Percentiles rank a stretch among this genome's conserved stretches.
Evolutionary conservation across 345 rosid genomes (phyloP).

Genomic region (Geranium brycei): DNA sequence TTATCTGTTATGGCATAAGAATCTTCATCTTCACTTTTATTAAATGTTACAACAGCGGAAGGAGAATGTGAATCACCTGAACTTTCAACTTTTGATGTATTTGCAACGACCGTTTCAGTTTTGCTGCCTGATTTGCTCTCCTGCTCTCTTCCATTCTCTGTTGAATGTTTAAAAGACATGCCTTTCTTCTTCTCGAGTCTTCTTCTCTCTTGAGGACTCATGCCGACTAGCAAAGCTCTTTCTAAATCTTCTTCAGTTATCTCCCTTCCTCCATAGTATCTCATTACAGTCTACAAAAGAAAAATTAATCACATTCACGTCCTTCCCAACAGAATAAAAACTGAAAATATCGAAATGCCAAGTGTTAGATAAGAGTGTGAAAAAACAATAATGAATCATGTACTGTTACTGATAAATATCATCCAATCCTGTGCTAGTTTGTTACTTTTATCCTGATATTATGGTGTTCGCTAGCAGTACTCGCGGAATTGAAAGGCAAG

Average conservation of each 20-base stretch:
- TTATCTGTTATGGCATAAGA: constrained; percentile 1
- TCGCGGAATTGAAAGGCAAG: too few species aligned
- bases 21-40: constrained; percentile 11
- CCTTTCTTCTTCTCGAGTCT: constrained; percentile 56
- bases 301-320: background rate
- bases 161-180: constrained; percentile 24
- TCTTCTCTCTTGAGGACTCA: constrained; percentile 84
- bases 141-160: constrained; percentile 17
- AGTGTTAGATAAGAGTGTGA: background rate
- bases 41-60: constrained; percentile 6
- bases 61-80: constrained; percentile 5
- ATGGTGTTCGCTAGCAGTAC: too few species aligned
- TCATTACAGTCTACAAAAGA: constrained; percentile 43
- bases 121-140: constrained; percentile 7
- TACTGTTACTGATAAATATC: background rate
- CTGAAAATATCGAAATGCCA: background rate
- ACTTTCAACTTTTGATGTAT: constrained; percentile 11
- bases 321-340: background rate
- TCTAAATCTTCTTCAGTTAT: constrained; percentile 71
- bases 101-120: constrained; percentile 7
- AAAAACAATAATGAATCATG: background rate
- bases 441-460: too few species aligned
- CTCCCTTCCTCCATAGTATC: constrained; percentile 85
- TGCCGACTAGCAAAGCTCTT: constrained; percentile 69
- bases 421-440: too few species aligned